phyloP scores from a whole-genome alignment of 2,329 filamentous ascomycete species.

The Talaromyces sp. region DNA sequence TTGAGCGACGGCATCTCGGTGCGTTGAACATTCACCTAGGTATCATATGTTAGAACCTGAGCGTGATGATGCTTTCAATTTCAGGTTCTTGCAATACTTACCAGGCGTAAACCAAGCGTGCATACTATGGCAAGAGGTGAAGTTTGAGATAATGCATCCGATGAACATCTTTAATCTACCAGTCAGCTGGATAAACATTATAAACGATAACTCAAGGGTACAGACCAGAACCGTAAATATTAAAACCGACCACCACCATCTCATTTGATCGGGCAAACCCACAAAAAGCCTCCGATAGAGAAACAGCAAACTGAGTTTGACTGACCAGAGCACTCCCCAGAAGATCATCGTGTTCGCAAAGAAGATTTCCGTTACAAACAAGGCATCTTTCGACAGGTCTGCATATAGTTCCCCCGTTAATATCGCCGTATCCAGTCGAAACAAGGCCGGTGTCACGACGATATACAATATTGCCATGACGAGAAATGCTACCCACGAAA shows the following conservation, averaged over 20 bases:
- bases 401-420: conserved; percentile 22
- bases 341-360: conserved; percentile 36
- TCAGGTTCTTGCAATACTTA: neutral
- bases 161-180: conserved; percentile 27
- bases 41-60: neutral
- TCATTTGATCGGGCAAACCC: conserved; percentile 29
- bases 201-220: neutral
- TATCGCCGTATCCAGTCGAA: conserved; percentile 25
- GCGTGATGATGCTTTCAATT: too few species aligned
- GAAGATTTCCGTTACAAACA: conserved; percentile 33
- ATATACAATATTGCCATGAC: conserved; percentile 31
- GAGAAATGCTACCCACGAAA: conserved; percentile 25
- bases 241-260: conserved; percentile 35
- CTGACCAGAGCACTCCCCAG: conserved; percentile 38
- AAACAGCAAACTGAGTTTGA: conserved; percentile 38
- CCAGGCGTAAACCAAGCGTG: conserved; percentile 32
- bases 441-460: conserved; percentile 31
- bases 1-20: conserved; percentile 27
- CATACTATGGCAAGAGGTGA: conserved; percentile 32
- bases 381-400: conserved; percentile 27
- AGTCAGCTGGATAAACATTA: neutral
- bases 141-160: conserved; percentile 33
- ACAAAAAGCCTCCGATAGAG: conserved; percentile 36
- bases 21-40: conserved; percentile 22
- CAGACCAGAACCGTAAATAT: conserved; percentile 32